Conservation (phyloP, 2,329 filamentous ascomycete species). For the Colletotrichum coccodes region DNA sequence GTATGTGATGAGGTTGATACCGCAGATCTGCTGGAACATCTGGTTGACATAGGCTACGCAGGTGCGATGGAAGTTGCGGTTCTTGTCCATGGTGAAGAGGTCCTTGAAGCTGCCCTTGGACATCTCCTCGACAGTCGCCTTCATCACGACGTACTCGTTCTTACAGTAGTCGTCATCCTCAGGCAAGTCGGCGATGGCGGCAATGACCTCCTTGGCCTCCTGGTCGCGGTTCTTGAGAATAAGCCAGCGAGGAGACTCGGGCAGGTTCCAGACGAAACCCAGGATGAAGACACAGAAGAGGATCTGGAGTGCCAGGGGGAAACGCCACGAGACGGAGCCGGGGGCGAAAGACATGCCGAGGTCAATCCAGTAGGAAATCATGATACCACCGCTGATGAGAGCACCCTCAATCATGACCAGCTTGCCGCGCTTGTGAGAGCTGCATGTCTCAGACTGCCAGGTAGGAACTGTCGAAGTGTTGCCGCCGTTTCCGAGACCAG, state of each 20-base stretch:
- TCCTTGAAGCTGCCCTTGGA: conserved; percentile 63
- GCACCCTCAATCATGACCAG: conserved; percentile 70
- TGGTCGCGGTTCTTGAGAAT: conserved; percentile 50
- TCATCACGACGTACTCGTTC: conserved; percentile 61
- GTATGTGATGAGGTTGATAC: conserved; percentile 43
- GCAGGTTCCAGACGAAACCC: conserved; percentile 59
- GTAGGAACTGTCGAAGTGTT: conserved; percentile 62
- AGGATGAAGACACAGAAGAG: conserved; percentile 69
- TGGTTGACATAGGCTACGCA: conserved; percentile 66
- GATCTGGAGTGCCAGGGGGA: conserved; percentile 69
- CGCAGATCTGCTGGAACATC: conserved; percentile 58
- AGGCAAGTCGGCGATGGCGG: conserved; percentile 49
- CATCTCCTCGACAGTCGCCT: conserved; percentile 74
- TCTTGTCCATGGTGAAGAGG: conserved; percentile 67
- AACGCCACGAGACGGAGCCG: conserved; percentile 65
- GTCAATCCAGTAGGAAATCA: conserved; percentile 70
- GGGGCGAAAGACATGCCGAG: conserved; percentile 65
- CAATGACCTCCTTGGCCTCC: conserved; percentile 55
- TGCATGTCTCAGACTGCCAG: conserved; percentile 70
- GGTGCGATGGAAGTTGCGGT: conserved; percentile 66
- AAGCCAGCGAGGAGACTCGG: conserved; percentile 63
- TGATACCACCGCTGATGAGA: conserved; percentile 66
- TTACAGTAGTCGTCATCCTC: conserved; percentile 64
- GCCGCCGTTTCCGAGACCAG: conserved; percentile 47
- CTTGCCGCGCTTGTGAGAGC: conserved; percentile 67